Percentiles rank a stretch among this genome's conserved stretches.
These are phyloP conservation scores for Leccinellum luteum DNA, from an alignment of 768 basidiomycete genomes.

Conservation along the genomic window DNA sequence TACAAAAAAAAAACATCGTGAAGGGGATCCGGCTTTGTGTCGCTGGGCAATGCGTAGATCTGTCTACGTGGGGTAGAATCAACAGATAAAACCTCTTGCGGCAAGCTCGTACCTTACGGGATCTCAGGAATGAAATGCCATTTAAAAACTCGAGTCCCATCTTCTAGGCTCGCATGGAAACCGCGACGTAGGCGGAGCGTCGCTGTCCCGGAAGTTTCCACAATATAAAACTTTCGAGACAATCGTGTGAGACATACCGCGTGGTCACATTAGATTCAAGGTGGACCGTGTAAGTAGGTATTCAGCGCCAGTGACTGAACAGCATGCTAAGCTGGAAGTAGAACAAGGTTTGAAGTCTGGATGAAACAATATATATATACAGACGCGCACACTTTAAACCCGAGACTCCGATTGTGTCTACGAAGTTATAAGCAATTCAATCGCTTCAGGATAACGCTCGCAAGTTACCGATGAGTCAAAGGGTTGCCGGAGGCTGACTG, in stretches of 20 bases:
- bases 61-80: constrained; percentile 6
- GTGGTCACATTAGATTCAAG: constrained; percentile 1
- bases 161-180: constrained; percentile 15
- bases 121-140: background rate
- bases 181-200: constrained; percentile 10
- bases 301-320: background rate
- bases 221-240: background rate
- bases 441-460: constrained; percentile 20
- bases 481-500: constrained; percentile 4
- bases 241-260: constrained; percentile 12
- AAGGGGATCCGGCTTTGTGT: background rate
- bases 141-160: background rate
- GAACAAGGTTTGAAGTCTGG: constrained; percentile 22
- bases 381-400: constrained; percentile 24
- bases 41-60: background rate
- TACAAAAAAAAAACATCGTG: background rate
- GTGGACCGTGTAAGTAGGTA: background rate
- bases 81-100: constrained; percentile 8
- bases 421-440: constrained; percentile 25
- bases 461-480: constrained; percentile 11
- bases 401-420: constrained; percentile 15
- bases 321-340: background rate
- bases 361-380: constrained; percentile 1
- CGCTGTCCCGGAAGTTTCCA: background rate
- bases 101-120: background rate